Base-by-base conservation (phyloP, 768 basidiomycete genomes). In the Albatrellus ellisii region DNA sequence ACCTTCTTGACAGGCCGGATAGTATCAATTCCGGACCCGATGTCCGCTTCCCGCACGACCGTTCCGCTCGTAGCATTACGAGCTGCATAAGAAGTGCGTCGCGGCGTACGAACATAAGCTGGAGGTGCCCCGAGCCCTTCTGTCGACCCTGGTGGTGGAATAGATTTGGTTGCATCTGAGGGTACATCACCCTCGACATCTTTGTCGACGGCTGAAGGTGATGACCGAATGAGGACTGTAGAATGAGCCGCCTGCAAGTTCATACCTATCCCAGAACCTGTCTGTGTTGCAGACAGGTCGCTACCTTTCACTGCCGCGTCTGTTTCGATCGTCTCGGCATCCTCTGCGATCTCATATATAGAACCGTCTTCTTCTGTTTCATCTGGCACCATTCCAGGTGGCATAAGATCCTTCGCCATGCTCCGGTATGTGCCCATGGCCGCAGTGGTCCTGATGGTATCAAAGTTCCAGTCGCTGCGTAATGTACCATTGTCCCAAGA, bases 401-500 rank as follows among this genome's bases (percentile, higher is more conserved):
- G 71, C 60, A 73, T 67, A 18, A 84, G 61, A 52, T 86, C 82
- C 51, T 71, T 76, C 6, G 77, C 69, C 65, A 81, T 78, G 43
- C 72, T 79, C 38, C 77, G 73, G 55, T 80, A 77, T 2, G 84
- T 79, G 31, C 83, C 84, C 75, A 87, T 82, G 3, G 79, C 75
- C 22, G 77, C 69, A 7, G 73, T 65, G 4, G 81, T 70, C 45
- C 69, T 78, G 51, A 90, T 65, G 2, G 88, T 92, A 52, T 91
- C 91, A 57, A 98, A 98, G 57, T 85, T 88, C 95, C 94, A 98
- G 48, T 90, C 90, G 54, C 85, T 91, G 55, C 76, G 74, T 61
- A 94, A 70, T 1, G 90, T 88, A 34, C 72, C 75, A 17, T 48
- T 45, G 46, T 86, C 84, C 85, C 83, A 87, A 7, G 51, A 51